Conservation (phyloP, 1,284 basidiomycete genomes). For the Ceratobasidium sp. region DNA sequence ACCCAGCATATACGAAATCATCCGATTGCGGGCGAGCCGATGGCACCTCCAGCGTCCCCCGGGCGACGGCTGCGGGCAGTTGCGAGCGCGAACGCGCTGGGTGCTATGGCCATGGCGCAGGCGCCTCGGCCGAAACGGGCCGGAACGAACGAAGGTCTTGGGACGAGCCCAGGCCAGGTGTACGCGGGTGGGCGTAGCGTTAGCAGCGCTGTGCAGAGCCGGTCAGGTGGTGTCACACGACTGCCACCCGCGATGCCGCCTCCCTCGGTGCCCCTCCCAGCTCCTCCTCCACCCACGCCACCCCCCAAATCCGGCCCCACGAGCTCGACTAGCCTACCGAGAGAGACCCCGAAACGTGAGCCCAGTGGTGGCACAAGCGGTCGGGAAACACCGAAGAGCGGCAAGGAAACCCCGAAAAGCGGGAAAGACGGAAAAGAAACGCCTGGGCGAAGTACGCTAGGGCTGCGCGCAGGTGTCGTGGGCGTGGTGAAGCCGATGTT, state of each 20-base stretch:
- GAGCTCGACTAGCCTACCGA: background rate
- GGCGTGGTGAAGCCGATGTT: constrained; percentile 39
- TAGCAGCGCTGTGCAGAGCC: constrained; percentile 3
- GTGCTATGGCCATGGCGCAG: constrained; percentile 20
- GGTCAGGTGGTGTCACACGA: constrained; percentile 12
- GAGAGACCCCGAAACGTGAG: constrained; percentile 33
- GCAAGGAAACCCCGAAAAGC: constrained; percentile 23
- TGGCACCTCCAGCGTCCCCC: constrained; percentile 36
- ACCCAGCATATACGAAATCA: constrained; percentile 22
- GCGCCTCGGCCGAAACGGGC: constrained; percentile 30
- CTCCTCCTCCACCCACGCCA: constrained; percentile 12
- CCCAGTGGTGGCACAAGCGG: constrained; percentile 10
- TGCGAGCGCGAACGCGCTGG: constrained; percentile 34
- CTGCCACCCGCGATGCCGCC: constrained; percentile 31
- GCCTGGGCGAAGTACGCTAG: constrained; percentile 12
- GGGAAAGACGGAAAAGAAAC: constrained; percentile 36
- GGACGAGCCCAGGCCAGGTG: constrained; percentile 16
- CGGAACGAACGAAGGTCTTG: constrained; percentile 39
- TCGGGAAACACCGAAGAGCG: constrained; percentile 31
- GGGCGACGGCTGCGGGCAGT: constrained; percentile 32
- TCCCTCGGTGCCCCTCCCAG: constrained; percentile 4
- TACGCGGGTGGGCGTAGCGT: constrained; percentile 2
- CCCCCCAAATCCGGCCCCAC: constrained; percentile 12
- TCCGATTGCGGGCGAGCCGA: constrained; percentile 39
- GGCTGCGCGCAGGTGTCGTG: constrained; percentile 32